Conservation (phyloP, 352 stramenopile genomes). For the Phytophthora hybrid region DNA sequence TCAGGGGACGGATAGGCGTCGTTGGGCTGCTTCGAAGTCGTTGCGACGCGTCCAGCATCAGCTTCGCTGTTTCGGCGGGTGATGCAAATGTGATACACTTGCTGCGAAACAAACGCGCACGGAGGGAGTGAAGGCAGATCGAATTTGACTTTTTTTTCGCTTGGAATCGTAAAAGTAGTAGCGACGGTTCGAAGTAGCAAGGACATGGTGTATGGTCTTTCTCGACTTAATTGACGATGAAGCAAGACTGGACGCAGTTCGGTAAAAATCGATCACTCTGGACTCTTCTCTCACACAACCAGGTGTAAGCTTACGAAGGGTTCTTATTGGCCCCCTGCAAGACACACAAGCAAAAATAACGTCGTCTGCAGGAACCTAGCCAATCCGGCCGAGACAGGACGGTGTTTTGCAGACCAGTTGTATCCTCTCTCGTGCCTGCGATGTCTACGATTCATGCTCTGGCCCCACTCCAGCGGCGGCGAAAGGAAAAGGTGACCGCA, state of each 20-base stretch:
- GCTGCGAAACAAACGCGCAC: slow-evolving; percentile 17
- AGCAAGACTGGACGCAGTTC: too few species aligned
- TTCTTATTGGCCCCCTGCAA: not conserved
- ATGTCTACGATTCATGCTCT: not conserved
- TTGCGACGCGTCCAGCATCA: slow-evolving; percentile 9
- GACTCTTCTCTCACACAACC: not conserved
- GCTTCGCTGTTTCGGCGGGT: slow-evolving; percentile 21
- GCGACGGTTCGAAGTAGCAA: not conserved
- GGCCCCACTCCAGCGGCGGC: not conserved
- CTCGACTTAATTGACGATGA: too few species aligned
- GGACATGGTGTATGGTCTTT: too few species aligned
- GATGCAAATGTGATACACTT: slow-evolving; percentile 8
- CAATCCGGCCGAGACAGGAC: not conserved
- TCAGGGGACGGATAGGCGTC: not conserved
- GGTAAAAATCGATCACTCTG: too few species aligned
- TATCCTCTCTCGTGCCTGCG: not conserved
- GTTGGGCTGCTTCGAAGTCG: slow-evolving; percentile 15
- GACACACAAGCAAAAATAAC: not conserved
- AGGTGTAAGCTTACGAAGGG: not conserved
- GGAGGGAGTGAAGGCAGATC: slow-evolving; percentile 5
- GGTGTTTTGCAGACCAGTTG: not conserved
- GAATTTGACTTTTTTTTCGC: not conserved
- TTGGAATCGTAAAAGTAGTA: not conserved
- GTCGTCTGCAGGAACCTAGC: not conserved
- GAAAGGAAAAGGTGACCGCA: not conserved